A percentile compares a stretch with the other conserved stretches of the same genome.
These are phyloP conservation scores for Candida maltosa DNA, from an alignment of 805 yeast species.

Conservation along the genomic window DNA sequence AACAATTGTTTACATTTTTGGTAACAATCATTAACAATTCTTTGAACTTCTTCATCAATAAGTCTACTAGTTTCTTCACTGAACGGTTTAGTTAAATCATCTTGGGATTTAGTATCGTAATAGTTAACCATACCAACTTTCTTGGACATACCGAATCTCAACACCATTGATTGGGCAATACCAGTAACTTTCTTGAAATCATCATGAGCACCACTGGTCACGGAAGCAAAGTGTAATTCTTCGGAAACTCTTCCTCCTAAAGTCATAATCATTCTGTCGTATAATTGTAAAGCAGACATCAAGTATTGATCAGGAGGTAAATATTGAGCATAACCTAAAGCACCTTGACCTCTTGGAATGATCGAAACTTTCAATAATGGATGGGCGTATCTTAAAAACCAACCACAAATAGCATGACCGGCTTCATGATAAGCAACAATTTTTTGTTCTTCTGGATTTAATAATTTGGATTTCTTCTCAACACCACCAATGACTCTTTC, in stretches of 20 bases:
- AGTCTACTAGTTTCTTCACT: conserved; percentile 80
- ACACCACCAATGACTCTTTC: conserved; percentile 97
- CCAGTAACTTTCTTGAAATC: conserved; percentile 94
- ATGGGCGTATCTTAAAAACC: conserved; percentile 89
- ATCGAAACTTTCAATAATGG: conserved; percentile 94
- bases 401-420: conserved; percentile 98
- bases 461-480: conserved; percentile 81
- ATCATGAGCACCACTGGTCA: conserved; percentile 94
- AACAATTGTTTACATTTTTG: conserved; percentile 66
- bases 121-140: conserved; percentile 80
- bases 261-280: conserved; percentile 93
- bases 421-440: conserved; percentile 98
- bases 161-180: conserved; percentile 92
- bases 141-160: conserved; percentile 85
- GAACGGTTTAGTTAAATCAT: conserved; percentile 77
- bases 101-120: conserved; percentile 67
- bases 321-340: conserved; percentile 96
- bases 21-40: conserved; percentile 75
- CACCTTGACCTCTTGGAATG: conserved; percentile 95
- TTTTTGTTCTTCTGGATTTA: conserved; percentile 81
- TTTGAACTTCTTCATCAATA: conserved; percentile 80
- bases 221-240: conserved; percentile 86
- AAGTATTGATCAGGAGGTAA: conserved; percentile 90
- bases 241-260: conserved; percentile 96
- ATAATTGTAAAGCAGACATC: conserved; percentile 70